These are phyloP conservation scores for Aegilops longissima DNA, from an alignment of 176 grass and related monocot species.

Conservation along the genomic window DNA sequence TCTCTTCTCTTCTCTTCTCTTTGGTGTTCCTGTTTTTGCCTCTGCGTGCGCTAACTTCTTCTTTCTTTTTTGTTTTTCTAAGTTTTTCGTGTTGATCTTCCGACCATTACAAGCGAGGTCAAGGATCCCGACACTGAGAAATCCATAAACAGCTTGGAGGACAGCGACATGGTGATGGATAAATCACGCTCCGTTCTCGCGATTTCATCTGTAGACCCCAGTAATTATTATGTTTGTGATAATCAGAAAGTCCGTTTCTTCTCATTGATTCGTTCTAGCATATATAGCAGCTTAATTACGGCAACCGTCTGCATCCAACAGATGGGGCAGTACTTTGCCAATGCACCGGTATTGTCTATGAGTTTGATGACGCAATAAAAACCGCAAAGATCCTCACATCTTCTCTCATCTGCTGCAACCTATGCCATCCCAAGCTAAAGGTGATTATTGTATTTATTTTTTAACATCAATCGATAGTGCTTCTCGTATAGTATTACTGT, in stretches of 20 bases:
- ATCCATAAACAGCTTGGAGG: neutral
- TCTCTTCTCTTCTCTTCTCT: no score
- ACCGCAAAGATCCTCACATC: neutral
- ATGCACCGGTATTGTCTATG: neutral
- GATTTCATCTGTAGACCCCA: neutral
- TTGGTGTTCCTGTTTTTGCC: no score
- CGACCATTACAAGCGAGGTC: no score
- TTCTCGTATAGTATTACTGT: neutral
- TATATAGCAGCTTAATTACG: neutral
- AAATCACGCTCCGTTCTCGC: neutral
- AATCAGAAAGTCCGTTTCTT: neutral
- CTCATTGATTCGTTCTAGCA: neutral
- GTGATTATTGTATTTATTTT: neutral
- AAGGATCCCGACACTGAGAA: no score
- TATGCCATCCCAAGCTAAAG: neutral
- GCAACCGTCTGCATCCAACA: neutral
- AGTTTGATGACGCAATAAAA: neutral
- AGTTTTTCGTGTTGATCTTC: no score
- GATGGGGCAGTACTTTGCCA: neutral
- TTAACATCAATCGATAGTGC: no score
- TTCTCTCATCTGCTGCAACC: neutral
- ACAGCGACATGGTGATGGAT: neutral
- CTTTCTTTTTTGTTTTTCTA: no score
- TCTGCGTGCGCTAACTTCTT: no score
- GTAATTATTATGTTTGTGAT: neutral